Conservation (phyloP, 2,329 filamentous ascomycete species). For the Fusarium irregulare region DNA sequence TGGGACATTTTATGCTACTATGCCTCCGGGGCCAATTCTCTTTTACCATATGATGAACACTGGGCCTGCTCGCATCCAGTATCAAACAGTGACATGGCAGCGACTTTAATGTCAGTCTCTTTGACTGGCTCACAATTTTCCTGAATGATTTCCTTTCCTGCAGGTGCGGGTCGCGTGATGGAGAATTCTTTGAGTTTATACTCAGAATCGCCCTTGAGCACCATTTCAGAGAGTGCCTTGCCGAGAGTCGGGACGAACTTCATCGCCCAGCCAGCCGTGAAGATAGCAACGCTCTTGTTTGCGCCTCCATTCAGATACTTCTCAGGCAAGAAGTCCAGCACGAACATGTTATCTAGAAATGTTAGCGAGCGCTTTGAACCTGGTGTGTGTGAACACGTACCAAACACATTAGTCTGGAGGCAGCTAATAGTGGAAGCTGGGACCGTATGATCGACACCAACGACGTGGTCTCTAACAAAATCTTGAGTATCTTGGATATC, state of each 20-base stretch:
- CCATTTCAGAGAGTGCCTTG: constrained; percentile 29
- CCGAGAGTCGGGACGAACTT: constrained; percentile 34
- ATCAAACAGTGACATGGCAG: not conserved
- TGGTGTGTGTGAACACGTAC: not conserved
- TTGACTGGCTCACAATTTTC: not conserved
- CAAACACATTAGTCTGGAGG: constrained; percentile 27
- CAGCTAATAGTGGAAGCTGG: constrained; percentile 26
- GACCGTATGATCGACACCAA: constrained; percentile 19
- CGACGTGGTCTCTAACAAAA: constrained; percentile 23
- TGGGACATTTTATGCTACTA: not conserved
- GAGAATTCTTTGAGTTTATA: constrained; percentile 21
- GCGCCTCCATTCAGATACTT: constrained; percentile 14
- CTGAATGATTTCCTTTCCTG: constrained; percentile 22
- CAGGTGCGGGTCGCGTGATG: constrained; percentile 10
- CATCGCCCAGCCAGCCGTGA: constrained; percentile 36
- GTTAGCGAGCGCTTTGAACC: not conserved
- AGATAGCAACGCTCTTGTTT: constrained; percentile 24
- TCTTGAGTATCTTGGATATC: constrained; percentile 24
- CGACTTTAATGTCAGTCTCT: not conserved
- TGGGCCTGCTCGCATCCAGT: not conserved
- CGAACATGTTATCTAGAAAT: constrained; percentile 29
- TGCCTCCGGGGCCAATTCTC: not conserved
- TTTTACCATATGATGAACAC: not conserved
- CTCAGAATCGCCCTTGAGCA: constrained; percentile 14
- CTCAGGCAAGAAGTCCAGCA: constrained; percentile 32